Evolutionary conservation across 306 rosid species (phyloP).

Genomic region (Dalbergia cultrata): DNA sequence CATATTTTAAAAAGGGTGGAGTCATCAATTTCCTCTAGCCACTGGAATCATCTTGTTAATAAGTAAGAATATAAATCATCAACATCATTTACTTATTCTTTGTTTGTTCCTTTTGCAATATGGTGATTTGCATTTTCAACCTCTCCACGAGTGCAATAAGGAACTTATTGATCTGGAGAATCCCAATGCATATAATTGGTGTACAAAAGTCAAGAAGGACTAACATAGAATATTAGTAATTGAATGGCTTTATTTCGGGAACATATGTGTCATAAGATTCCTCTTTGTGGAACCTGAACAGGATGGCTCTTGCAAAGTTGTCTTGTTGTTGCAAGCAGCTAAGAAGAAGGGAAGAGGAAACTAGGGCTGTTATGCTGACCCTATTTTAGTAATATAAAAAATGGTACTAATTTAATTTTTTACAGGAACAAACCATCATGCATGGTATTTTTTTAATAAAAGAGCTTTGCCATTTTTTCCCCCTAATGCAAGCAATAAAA

Average conservation of each 20-base stretch:
- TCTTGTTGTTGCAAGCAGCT: slow-evolving; percentile 49
- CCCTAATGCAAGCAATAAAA: background rate
- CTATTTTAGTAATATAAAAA: background rate
- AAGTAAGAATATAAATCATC: background rate
- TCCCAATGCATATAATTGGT: slow-evolving; percentile 28
- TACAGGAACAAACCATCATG: background rate
- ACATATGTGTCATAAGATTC: slow-evolving; percentile 51
- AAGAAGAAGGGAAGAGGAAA: slow-evolving; percentile 23
- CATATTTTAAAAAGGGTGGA: background rate
- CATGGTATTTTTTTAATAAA: background rate
- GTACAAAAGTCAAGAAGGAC: slow-evolving; percentile 46
- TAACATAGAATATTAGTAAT: slow-evolving; percentile 35
- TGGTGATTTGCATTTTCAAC: slow-evolving; percentile 46
- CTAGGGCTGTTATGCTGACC: slow-evolving; percentile 18
- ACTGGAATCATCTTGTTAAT: background rate
- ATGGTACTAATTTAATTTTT: background rate
- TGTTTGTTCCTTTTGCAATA: slow-evolving; percentile 16
- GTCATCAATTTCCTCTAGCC: background rate
- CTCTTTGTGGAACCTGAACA: slow-evolving; percentile 46
- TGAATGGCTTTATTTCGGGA: slow-evolving; percentile 43
- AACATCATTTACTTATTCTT: background rate
- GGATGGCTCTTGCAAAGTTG: slow-evolving; percentile 49
- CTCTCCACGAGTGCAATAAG: slow-evolving; percentile 46
- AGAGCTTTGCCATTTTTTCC: background rate
- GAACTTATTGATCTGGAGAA: slow-evolving; percentile 37